Conservation (phyloP, 2,329 filamentous ascomycete genomes). For the Macrophomina tecta region DNA sequence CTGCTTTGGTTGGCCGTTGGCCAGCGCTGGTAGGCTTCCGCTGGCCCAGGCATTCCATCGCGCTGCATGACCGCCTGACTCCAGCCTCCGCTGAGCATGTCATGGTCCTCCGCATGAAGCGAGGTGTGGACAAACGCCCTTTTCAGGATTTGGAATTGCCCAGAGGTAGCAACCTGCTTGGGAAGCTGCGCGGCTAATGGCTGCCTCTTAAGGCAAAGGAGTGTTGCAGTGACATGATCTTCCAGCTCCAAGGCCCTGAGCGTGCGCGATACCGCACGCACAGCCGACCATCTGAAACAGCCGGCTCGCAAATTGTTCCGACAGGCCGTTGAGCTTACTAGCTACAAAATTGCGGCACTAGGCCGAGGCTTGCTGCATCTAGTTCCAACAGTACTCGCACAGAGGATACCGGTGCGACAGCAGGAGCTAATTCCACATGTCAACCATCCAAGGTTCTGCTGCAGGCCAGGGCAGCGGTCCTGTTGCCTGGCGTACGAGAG, state of each 20-base stretch:
- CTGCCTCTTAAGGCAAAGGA: slow-evolving; percentile 5
- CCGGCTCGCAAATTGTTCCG: slow-evolving; percentile 24
- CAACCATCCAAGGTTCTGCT: slow-evolving; percentile 19
- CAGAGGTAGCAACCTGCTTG: slow-evolving; percentile 18
- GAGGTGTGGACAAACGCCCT: slow-evolving; percentile 5
- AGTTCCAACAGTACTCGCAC: slow-evolving; percentile 29
- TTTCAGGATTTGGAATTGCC: slow-evolving; percentile 22
- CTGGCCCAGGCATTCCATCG: slow-evolving; percentile 22
- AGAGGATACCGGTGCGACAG: slow-evolving; percentile 23
- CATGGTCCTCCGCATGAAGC: slow-evolving; percentile 19
- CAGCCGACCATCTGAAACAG: slow-evolving; percentile 24
- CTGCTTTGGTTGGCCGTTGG: slow-evolving; percentile 23
- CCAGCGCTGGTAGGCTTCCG: slow-evolving; percentile 7
- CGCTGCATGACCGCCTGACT: slow-evolving; percentile 25
- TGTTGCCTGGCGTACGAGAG: slow-evolving; percentile 21
- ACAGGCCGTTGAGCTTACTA: slow-evolving; percentile 22
- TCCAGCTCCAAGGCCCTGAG: slow-evolving; percentile 4
- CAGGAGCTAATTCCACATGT: slow-evolving; percentile 27
- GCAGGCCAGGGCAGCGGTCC: slow-evolving; percentile 26
- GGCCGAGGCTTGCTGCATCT: slow-evolving; percentile 23
- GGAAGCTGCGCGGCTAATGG: slow-evolving; percentile 3
- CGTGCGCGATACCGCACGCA: slow-evolving; percentile 4
- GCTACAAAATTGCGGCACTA: slow-evolving; percentile 20
- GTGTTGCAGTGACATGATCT: slow-evolving; percentile 23
- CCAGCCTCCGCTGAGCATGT: slow-evolving; percentile 19